A percentile compares a stretch with the other conserved stretches of the same genome.
phyloP scores from a whole-genome alignment of 208 protist species.

The Trypanosoma scelopori region DNA sequence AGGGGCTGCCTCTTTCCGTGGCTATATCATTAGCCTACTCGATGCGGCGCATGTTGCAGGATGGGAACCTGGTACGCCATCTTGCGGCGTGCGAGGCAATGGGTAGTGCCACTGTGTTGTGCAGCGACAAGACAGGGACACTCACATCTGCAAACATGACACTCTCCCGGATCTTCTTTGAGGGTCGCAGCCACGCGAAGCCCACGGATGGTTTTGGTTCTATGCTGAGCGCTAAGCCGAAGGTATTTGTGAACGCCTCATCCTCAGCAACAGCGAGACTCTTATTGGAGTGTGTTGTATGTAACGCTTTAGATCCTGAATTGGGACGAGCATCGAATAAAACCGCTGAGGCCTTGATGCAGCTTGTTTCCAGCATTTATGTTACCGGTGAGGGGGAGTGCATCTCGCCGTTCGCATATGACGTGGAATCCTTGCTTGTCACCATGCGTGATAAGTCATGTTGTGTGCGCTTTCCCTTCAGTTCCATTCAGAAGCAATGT shows the following conservation, averaged over 20 bases:
- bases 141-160: slow-evolving; percentile 93
- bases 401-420: slow-evolving; percentile 19
- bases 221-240: background rate
- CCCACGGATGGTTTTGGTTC: background rate
- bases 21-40: slow-evolving; percentile 97
- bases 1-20: slow-evolving; percentile 97
- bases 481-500: slow-evolving; percentile 71
- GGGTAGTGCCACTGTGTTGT: slow-evolving; percentile 93
- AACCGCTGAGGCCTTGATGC: slow-evolving; percentile 68
- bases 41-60: slow-evolving; percentile 93
- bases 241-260: slow-evolving; percentile 23
- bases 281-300: slow-evolving; percentile 63
- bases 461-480: slow-evolving; percentile 69
- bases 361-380: slow-evolving; percentile 25
- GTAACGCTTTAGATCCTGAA: slow-evolving; percentile 63
- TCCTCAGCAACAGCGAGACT: slow-evolving; percentile 34
- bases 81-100: slow-evolving; percentile 97
- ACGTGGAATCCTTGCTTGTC: slow-evolving; percentile 29
- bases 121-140: slow-evolving; percentile 95
- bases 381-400: slow-evolving; percentile 13
- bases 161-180: slow-evolving; percentile 60
- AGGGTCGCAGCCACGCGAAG: slow-evolving; percentile 18
- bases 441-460: slow-evolving; percentile 42
- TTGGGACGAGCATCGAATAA: slow-evolving; percentile 57
- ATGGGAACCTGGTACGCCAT: slow-evolving; percentile 95